phyloP scores from a whole-genome alignment of 129 eudicot species.

The Centella asiatica region DNA sequence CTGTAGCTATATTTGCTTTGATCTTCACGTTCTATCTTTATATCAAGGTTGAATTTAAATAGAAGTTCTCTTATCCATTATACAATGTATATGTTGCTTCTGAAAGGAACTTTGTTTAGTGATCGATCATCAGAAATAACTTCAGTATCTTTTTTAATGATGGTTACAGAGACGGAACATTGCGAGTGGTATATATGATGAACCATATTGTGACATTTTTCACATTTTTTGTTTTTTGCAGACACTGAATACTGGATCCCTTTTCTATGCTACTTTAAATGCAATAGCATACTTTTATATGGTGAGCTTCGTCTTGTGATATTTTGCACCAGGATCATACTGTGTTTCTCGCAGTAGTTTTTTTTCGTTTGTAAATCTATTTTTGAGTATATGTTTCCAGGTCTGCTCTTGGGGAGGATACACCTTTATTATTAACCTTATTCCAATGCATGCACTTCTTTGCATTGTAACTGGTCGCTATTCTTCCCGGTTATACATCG shows the following conservation, averaged over 20 bases:
- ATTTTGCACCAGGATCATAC: neutral
- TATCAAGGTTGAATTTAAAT: conserved; percentile 51
- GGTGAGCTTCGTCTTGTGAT: conserved; percentile 37
- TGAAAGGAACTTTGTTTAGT: neutral
- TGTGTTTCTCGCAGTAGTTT: neutral
- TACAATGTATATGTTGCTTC: no score
- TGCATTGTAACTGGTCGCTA: conserved; percentile 97
- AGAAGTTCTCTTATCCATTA: neutral
- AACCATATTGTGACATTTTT: conserved; percentile 16
- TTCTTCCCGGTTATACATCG: conserved; percentile 86
- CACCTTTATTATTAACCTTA: conserved; percentile 94
- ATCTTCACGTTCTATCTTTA: conserved; percentile 92
- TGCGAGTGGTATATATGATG: conserved; percentile 7
- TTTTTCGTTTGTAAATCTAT: neutral
- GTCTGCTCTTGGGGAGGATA: conserved; percentile 99
- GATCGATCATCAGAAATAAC: neutral
- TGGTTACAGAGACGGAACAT: conserved; percentile 11
- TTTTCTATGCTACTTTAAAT: conserved; percentile 85
- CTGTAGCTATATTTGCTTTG: conserved; percentile 97
- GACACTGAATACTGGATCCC: conserved; percentile 96
- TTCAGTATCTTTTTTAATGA: conserved; percentile 3
- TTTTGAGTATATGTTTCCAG: conserved; percentile 25
- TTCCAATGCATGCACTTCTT: conserved; percentile 96
- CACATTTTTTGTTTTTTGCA: conserved; percentile 35
- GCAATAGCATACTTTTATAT: conserved; percentile 89